A percentile compares a stretch with the other conserved stretches of the same genome.
Evolutionary conservation across 768 basidiomycete genomes (phyloP).

Genomic region (Suillus discolor): DNA sequence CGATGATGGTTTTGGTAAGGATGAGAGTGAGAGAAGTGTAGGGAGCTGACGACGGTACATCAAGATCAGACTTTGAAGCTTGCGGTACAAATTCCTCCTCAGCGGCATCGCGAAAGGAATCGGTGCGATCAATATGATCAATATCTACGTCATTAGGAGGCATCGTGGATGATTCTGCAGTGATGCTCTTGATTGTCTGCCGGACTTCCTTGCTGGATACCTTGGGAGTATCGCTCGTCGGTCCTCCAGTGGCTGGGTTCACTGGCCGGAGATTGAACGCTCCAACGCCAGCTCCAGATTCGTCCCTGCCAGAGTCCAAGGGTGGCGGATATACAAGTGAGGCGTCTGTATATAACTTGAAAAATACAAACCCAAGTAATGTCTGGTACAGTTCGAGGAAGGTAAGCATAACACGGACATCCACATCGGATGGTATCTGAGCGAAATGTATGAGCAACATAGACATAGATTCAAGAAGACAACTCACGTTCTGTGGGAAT

Average conservation of each 20-base stretch:
- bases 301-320: conserved; percentile 80
- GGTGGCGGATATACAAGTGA: conserved; percentile 96
- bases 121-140: conserved; percentile 35
- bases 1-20: conserved; percentile 57
- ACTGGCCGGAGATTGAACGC: conserved; percentile 76
- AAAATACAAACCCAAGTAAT: conserved; percentile 91
- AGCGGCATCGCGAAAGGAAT: conserved; percentile 31
- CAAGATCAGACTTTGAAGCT: conserved; percentile 52
- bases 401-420: conserved; percentile 96
- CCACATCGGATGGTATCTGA: conserved; percentile 93
- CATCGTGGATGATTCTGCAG: conserved; percentile 19
- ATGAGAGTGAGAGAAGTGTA: conserved; percentile 67
- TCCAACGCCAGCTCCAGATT: conserved; percentile 83
- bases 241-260: conserved; percentile 27
- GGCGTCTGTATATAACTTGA: conserved; percentile 96
- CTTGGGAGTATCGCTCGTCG: conserved; percentile 27
- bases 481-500: conserved; percentile 88
- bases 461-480: conserved; percentile 6
- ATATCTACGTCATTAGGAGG: conserved; percentile 42
- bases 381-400: conserved; percentile 99
- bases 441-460: conserved; percentile 14
- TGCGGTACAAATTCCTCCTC: conserved; percentile 73
- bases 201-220: conserved; percentile 60
- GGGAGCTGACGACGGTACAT: conserved; percentile 53
- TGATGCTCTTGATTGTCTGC: conserved; percentile 50